These are phyloP conservation scores for Dactylellina sp. DNA, from an alignment of 2,329 filamentous ascomycete genomes.

Conservation along the genomic window DNA sequence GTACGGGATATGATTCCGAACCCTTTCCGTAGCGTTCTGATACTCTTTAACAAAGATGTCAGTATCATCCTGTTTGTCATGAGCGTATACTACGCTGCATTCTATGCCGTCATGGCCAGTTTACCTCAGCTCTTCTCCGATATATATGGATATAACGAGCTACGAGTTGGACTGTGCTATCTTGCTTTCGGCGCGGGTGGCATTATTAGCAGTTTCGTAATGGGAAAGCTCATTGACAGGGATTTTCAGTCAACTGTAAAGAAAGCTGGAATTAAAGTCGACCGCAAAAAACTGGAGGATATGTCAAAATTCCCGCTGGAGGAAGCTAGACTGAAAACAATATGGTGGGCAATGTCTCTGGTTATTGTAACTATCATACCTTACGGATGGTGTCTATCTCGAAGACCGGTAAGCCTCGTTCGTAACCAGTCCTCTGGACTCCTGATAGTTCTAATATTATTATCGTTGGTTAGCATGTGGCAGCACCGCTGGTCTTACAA, in stretches of 20 bases:
- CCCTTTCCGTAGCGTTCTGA: constrained; percentile 66
- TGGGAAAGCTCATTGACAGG: constrained; percentile 74
- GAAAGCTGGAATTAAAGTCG: constrained; percentile 72
- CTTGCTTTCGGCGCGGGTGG: constrained; percentile 41
- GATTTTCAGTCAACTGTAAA: constrained; percentile 78
- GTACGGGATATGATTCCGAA: constrained; percentile 61
- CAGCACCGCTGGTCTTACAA: constrained; percentile 69
- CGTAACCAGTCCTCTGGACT: not conserved
- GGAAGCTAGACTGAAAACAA: constrained; percentile 67
- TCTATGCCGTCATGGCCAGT: constrained; percentile 48
- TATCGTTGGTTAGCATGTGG: constrained; percentile 64
- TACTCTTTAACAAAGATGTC: constrained; percentile 65
- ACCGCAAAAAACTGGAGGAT: constrained; percentile 70
- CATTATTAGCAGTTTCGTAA: constrained; percentile 31
- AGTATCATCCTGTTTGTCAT: constrained; percentile 69
- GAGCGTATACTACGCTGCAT: constrained; percentile 68
- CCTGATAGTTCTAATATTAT: constrained; percentile 8
- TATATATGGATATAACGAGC: constrained; percentile 68
- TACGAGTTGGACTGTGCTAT: constrained; percentile 45
- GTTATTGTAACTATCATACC: constrained; percentile 69
- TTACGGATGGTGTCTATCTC: constrained; percentile 72
- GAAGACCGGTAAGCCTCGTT: constrained; percentile 62
- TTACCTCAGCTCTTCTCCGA: constrained; percentile 37
- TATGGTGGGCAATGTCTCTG: constrained; percentile 69
- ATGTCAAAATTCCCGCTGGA: constrained; percentile 70